Base-by-base conservation (phyloP, 1,284 basidiomycete genomes). In the Ustilago loliicola region DNA sequence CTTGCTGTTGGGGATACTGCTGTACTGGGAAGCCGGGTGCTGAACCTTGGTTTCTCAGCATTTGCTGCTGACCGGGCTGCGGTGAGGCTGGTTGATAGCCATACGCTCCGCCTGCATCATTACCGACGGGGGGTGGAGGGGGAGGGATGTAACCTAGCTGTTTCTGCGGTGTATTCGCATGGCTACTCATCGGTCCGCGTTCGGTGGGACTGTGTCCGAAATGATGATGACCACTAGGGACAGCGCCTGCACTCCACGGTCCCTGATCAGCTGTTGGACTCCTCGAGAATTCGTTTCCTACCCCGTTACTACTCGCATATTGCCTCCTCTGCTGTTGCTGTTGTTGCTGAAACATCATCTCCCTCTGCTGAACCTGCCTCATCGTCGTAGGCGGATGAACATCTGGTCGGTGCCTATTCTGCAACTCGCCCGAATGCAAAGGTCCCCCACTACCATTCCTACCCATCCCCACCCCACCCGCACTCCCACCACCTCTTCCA, bases 301-400 rank as follows among this genome's bases (percentile, higher is more conserved):
- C 40, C 23, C 57, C 62, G 23, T 57, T 55, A 38, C 59, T 52
- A 56, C 66, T 61, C 34, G 60, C 51, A 23, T 65, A 69, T 51
- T 68, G 63, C 3, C 72, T 48, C 47, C 57, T 57, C 50, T 53
- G 59, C 54, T 61, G 59, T 58, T 61, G 65, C 42, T 64, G 69
- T 51, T 80, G 73, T 11, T 67, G 68, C 15, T 61, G 58, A 21
- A 59, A 55, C 21, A 59, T 38, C 27, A 70, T 56, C 40, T 71
- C 65, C 3, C 71, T 45, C 57, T 72, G 70, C 45, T 77, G 78
- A 4, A 81, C 71, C 61, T 80, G 77, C 0, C 80, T 65, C 76
- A 81, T 79, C 47, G 80, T 79, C 34, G 70, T 72, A 2, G 80
- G 79, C 21, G 77, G 78, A 27, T 82, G 79, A 19, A 80, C 68